Evolutionary conservation across 139 green algal genomes (phyloP), one percentile per base, ranked within the genome.

Genomic region (Chlamydomonas schloesseri): DNA sequence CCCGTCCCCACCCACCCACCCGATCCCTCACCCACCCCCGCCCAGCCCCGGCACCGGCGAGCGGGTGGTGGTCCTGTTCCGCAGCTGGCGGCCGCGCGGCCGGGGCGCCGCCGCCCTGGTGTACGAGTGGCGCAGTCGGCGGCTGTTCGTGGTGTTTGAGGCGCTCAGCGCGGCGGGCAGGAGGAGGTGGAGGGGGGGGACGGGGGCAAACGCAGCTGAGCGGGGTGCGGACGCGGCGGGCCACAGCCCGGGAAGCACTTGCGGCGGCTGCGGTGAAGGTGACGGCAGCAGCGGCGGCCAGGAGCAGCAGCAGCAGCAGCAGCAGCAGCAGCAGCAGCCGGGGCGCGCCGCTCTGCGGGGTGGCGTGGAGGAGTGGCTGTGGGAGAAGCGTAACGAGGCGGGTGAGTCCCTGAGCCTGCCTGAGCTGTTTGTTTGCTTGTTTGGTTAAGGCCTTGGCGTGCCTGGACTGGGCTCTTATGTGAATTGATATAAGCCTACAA

Each of bases 91-190:
- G 6, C 89, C 90, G 23, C 90, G 70, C 11, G 82, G 92, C 24
- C 89, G 92, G 0, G 95, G 94, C 15, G 90, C 89, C 57, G 95
- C 94, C 11, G 91, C 93, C n/a, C 73, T 98, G 17, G 73, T 93
- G 20, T 95, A 91, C 82, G 83, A 95, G 81, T 97, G 91, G 91
- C 72, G 89, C 37, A 70, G 36, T 0, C 80, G 72, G 34, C 69
- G 73, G 21, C 87, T 93, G 76, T 53, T 47, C 2, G 62, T 93
- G 37, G 80, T 91, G 33, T 90, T 84, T 73, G 87, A 91, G 14
- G 89, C 74, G 31, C 37, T 82, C 33, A 4, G 11, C 28, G 33
- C 47, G 34, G 42, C 42, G 21, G 28, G n/a, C 50, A 50, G 73
- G 28, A 31, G 65, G 4, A 47, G 42, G 36, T 33, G 31, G 15